Percentiles rank a stretch among this genome's conserved stretches.
phyloP scores from a whole-genome alignment of 768 basidiomycete genomes.

The Lentinula detonsa region DNA sequence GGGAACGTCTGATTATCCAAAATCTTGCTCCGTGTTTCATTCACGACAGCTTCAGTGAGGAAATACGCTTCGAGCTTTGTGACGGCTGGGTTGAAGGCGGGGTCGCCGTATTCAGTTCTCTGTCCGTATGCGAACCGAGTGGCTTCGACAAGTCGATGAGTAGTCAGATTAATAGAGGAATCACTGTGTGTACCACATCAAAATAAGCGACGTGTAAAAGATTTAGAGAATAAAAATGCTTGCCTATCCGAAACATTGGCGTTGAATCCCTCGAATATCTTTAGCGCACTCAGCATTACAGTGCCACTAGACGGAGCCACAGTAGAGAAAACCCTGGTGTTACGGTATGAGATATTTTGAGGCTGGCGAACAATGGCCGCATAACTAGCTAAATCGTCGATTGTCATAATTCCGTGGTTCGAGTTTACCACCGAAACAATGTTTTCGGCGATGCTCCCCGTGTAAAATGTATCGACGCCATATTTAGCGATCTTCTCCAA shows the following conservation, averaged over 20 bases:
- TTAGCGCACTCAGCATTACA: constrained; percentile 28
- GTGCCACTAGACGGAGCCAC: constrained; percentile 30
- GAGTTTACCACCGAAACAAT: constrained; percentile 7
- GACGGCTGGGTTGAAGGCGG: constrained; percentile 31
- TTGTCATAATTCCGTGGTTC: constrained; percentile 14
- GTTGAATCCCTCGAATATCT: constrained; percentile 26
- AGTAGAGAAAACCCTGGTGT: constrained; percentile 23
- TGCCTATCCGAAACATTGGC: constrained; percentile 11
- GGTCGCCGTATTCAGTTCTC: constrained; percentile 26
- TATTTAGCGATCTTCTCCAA: constrained; percentile 12
- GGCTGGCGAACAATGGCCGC: constrained; percentile 16
- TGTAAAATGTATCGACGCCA: constrained; percentile 19
- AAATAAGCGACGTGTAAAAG: not conserved
- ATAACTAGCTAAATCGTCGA: constrained; percentile 12
- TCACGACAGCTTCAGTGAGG: constrained; percentile 19
- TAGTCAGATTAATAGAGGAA: constrained; percentile 23
- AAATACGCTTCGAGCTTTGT: constrained; percentile 24
- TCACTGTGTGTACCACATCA: constrained; percentile 8
- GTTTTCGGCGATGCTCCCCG: constrained; percentile 11
- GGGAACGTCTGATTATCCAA: constrained; percentile 21
- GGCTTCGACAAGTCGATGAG: constrained; percentile 27
- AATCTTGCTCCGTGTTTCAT: constrained; percentile 19
- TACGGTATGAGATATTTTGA: constrained; percentile 20
- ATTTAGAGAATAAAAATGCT: too few relatives aligned
- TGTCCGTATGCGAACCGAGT: constrained; percentile 28